Base-by-base conservation (phyloP, 202 grass and related monocot species). In the Dendrocalamus latiflorus region DNA sequence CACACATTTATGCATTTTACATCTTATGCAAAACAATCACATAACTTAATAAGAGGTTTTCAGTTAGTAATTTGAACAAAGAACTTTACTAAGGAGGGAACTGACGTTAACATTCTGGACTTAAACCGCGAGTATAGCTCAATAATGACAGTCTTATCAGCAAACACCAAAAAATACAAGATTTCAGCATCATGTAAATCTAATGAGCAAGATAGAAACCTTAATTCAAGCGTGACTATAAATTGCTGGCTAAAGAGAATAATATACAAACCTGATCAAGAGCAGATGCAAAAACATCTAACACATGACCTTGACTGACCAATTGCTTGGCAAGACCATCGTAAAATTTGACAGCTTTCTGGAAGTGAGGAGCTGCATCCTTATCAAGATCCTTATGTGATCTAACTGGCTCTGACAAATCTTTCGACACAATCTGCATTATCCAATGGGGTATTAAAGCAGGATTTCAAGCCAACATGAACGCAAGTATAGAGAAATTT, bases 301-400 rank as follows among this genome's bases (percentile, higher is more conserved):
- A 87, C 7, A 99, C 93, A 10, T 99, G 93, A 69, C 96, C 93
- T 89, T 99, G 96, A 79, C 56, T 82, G 70, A 96, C 96, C 86
- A 99, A 88, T 75, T 96, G 96, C 68, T 96, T 99, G 39, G 93
- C 93, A 78, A 99, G 91, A 34, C 70, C 88, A 63, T 99, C 96
- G 69, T 96, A 96, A 88, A 99, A 94, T 85, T 99, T 96, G 33
- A 96, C 68, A 44, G 96, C 93, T 78, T 99, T 99, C 76, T 95
- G 93, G 71, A 99, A 99, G 86, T 99, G 87, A 70, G 93, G 91
- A 87, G 85, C 89, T 68, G 89, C 96, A 43, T 99, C 96, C 84
- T 99, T 99, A 71, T 94, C 96, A 47, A 99, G 89, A 85, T 99
- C 96, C 87, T 99, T 99, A 87, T 99, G 96, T 17, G 96, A 99